These are phyloP conservation scores for Mikania micrantha DNA, from an alignment of 129 eudicot species.

Conservation along the genomic window DNA sequence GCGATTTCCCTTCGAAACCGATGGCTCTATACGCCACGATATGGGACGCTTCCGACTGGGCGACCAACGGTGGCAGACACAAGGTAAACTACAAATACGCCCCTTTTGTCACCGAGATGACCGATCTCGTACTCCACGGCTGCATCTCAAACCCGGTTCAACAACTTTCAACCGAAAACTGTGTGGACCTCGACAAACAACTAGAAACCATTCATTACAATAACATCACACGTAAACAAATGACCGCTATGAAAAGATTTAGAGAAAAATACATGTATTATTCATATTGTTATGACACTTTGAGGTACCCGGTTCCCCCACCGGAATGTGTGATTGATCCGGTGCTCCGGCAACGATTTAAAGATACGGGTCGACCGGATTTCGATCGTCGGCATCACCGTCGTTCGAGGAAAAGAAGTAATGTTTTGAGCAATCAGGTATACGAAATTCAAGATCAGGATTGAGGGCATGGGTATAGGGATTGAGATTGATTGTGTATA, in stretches of 20 bases:
- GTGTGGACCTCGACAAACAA: constrained; percentile 25
- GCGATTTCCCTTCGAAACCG: constrained; percentile 91
- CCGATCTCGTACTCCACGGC: constrained; percentile 73
- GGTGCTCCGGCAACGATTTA: constrained; percentile 34
- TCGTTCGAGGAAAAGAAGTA: constrained; percentile 28
- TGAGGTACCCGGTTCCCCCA: constrained; percentile 51
- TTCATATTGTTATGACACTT: constrained; percentile 73
- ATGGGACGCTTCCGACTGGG: constrained; percentile 98
- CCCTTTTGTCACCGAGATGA: constrained; percentile 74
- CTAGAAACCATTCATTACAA: constrained; percentile 36
- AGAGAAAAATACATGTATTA: constrained; percentile 70
- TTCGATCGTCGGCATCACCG: constrained; percentile 38
- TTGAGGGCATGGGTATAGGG: constrained; percentile 5
- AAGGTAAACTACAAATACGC: constrained; percentile 79
- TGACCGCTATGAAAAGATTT: constrained; percentile 51
- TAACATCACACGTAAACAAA: constrained; percentile 41
- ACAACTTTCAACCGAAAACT: constrained; percentile 26
- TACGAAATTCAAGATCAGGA: constrained; percentile 43
- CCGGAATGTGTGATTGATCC: constrained; percentile 82
- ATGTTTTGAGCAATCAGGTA: constrained; percentile 25
- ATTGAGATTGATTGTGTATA: constrained; percentile 26
- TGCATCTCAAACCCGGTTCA: constrained; percentile 61
- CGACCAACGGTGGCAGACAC: constrained; percentile 80
- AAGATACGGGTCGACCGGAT: constrained; percentile 59
- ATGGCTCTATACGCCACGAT: constrained; percentile 95